phyloP scores from a whole-genome alignment of 2,329 filamentous ascomycete species.

The Hypoxylon sp. region DNA sequence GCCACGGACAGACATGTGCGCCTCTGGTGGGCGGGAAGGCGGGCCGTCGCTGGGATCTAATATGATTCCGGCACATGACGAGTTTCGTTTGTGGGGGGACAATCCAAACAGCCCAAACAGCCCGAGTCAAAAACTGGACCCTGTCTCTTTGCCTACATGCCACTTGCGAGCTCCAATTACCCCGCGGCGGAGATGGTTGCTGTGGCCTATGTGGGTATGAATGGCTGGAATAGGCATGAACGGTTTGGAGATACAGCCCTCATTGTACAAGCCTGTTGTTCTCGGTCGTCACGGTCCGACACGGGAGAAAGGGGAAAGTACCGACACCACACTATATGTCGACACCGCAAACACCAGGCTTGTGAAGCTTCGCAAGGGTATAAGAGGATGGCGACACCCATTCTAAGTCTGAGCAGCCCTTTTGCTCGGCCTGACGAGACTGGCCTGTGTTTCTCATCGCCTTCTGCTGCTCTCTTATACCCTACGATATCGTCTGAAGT shows the following conservation, averaged over 20 bases:
- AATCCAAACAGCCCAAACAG: slow-evolving; percentile 35
- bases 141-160: slow-evolving; percentile 26
- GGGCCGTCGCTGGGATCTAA: slow-evolving; percentile 52
- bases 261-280: slow-evolving; percentile 52
- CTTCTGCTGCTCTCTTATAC: slow-evolving; percentile 20
- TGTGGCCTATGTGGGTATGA: slow-evolving; percentile 45
- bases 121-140: slow-evolving; percentile 40
- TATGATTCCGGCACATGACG: slow-evolving; percentile 51
- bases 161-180: slow-evolving; percentile 51
- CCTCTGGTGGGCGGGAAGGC: slow-evolving; percentile 45
- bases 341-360: slow-evolving; percentile 15
- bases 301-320: slow-evolving; percentile 59
- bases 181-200: slow-evolving; percentile 54
- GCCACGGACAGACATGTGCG: slow-evolving; percentile 24
- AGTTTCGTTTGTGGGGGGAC: slow-evolving; percentile 45
- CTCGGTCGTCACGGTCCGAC: slow-evolving; percentile 69
- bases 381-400: slow-evolving; percentile 47
- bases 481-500: slow-evolving; percentile 38
- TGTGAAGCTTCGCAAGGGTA: slow-evolving; percentile 42
- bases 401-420: slow-evolving; percentile 31
- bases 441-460: slow-evolving; percentile 17
- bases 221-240: slow-evolving; percentile 41
- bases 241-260: slow-evolving; percentile 49
- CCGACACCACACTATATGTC: slow-evolving; percentile 37
- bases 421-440: slow-evolving; percentile 34